Conservation (phyloP, 768 basidiomycete genomes). For the Goffeauzyma gilvescens region DNA sequence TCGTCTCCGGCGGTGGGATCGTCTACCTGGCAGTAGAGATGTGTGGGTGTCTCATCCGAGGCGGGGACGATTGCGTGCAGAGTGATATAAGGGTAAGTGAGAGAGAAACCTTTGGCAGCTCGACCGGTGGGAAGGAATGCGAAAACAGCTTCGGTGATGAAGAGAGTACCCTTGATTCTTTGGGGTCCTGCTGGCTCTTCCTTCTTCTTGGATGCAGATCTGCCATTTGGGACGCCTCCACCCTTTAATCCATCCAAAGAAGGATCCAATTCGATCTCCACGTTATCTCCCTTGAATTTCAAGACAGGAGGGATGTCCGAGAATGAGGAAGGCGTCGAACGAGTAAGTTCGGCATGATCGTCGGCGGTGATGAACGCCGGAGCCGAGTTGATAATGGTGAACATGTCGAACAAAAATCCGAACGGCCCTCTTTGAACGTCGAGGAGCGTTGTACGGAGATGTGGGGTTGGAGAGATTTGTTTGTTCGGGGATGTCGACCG, state of each 20-base stretch:
- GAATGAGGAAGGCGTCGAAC: conserved; percentile 72
- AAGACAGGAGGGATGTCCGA: conserved; percentile 65
- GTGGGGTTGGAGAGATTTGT: no score
- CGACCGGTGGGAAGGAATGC: conserved; percentile 50
- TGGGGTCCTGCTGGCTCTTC: background rate
- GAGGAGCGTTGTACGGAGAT: no score
- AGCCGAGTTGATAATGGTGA: conserved; percentile 34
- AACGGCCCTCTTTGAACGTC: no score
- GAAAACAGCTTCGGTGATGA: conserved; percentile 30
- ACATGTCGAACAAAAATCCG: no score
- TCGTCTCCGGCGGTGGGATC: conserved; percentile 37
- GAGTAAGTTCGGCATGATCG: conserved; percentile 47
- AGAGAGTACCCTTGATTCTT: conserved; percentile 3
- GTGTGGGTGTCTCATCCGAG: conserved; percentile 28
- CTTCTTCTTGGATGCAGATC: conserved; percentile 5
- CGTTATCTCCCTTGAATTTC: conserved; percentile 52
- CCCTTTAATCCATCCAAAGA: conserved; percentile 43
- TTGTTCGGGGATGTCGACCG: no score
- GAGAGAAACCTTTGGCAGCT: conserved; percentile 50
- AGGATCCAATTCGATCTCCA: conserved; percentile 53
- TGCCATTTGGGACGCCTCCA: conserved; percentile 70
- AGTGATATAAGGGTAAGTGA: conserved; percentile 75
- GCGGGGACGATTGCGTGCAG: conserved; percentile 77
- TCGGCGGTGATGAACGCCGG: conserved; percentile 43
- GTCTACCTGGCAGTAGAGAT: conserved; percentile 81